These are phyloP conservation scores for Aspergillus viridinutans DNA, from an alignment of 2,329 filamentous ascomycete species.

Conservation along the genomic window DNA sequence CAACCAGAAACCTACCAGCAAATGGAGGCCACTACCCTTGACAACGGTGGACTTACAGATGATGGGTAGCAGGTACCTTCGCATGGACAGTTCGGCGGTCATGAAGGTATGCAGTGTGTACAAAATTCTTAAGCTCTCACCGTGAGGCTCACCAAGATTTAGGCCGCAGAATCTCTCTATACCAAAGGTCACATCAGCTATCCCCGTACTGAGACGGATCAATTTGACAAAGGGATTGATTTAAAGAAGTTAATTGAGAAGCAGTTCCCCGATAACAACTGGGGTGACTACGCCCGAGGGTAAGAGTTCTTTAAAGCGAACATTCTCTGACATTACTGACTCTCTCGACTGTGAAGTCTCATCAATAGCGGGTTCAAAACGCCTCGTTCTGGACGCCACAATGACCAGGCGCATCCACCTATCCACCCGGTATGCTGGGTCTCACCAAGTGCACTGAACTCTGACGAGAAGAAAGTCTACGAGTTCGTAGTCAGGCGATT, in stretches of 20 bases:
- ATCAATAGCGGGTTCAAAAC: constrained; percentile 72
- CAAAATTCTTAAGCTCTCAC: neutral
- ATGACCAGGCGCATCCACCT: constrained; percentile 95
- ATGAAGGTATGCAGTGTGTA: constrained; percentile 59
- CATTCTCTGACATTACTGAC: neutral
- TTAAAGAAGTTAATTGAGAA: constrained; percentile 75
- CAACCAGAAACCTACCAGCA: constrained; percentile 84
- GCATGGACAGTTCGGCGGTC: constrained; percentile 85
- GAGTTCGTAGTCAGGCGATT: constrained; percentile 91
- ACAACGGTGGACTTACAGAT: constrained; percentile 97
- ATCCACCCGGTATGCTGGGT: constrained; percentile 94
- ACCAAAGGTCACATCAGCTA: constrained; percentile 97
- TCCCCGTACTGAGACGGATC: constrained; percentile 93
- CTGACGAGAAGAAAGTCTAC: constrained; percentile 72
- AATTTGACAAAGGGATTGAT: constrained; percentile 88
- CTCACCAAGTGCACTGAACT: constrained; percentile 55
- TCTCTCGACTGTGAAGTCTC: constrained; percentile 43
- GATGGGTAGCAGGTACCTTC: constrained; percentile 81
- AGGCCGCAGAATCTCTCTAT: constrained; percentile 77
- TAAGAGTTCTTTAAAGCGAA: constrained; percentile 18
- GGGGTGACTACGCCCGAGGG: constrained; percentile 76
- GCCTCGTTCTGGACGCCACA: constrained; percentile 77
- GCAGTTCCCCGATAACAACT: constrained; percentile 69
- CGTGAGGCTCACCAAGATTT: neutral
- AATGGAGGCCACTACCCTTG: constrained; percentile 88